phyloP scores from a whole-genome alignment of 495 filamentous ascomycete genomes.

The Lophium mytilinum region DNA sequence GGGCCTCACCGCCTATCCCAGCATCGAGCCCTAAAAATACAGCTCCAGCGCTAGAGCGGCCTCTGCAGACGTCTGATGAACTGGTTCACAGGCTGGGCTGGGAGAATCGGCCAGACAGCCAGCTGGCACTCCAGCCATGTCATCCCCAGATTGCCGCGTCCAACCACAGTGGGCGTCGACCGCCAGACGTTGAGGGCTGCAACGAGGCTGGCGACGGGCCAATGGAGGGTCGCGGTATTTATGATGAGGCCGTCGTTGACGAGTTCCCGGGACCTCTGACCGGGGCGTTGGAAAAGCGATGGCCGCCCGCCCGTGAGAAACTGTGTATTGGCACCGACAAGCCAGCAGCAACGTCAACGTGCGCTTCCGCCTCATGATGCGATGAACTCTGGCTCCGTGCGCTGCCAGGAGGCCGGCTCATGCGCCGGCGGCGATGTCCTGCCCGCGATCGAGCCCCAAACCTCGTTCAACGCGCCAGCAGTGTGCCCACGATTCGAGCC shows the following conservation, averaged over 20 bases:
- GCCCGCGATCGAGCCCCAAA: slow-evolving; percentile 23
- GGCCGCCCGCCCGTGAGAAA: slow-evolving; percentile 11
- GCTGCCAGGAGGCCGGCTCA: slow-evolving; percentile 18
- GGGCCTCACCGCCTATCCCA: slow-evolving; percentile 26
- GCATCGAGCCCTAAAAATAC: slow-evolving; percentile 24
- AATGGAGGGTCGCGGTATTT: slow-evolving; percentile 1
- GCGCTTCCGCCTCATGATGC: slow-evolving; percentile 3
- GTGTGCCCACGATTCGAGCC: slow-evolving; percentile 13
- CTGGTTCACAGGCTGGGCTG: slow-evolving; percentile 20
- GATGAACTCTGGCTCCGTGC: slow-evolving; percentile 20
- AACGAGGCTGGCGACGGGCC: too few species aligned
- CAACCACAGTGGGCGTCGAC: slow-evolving; percentile 8
- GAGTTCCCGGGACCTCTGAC: slow-evolving; percentile 22
- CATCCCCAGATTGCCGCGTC: slow-evolving; percentile 17
- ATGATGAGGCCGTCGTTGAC: slow-evolving; percentile 8
- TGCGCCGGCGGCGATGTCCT: slow-evolving; percentile 23
- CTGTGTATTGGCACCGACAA: background rate
- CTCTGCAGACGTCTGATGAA: slow-evolving; percentile 14
- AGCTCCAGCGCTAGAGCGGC: background rate
- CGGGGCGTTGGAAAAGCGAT: slow-evolving; percentile 23
- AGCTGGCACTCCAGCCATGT: slow-evolving; percentile 6
- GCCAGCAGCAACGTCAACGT: slow-evolving; percentile 8
- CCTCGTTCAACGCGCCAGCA: slow-evolving; percentile 21
- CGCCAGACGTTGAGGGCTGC: slow-evolving; percentile 15
- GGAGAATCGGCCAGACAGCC: slow-evolving; percentile 12